Percentiles rank a stretch among this genome's conserved stretches.
Conservation (phyloP, 2,329 filamentous ascomycete genomes). For the Calonectria pseudoreteaudii region DNA sequence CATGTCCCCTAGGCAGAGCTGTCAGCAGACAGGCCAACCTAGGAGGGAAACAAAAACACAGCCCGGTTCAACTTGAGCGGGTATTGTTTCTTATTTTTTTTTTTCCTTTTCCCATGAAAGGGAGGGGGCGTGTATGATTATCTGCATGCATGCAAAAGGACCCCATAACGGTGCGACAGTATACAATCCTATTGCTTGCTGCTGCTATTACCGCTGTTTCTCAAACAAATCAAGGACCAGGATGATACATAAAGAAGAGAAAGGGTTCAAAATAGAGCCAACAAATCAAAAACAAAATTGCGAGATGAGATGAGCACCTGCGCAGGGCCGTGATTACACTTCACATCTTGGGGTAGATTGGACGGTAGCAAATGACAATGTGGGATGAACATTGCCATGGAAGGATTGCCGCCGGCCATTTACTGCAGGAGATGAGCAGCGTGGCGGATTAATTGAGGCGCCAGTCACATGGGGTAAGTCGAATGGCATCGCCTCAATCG, state of each 20-base stretch:
- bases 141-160: not conserved
- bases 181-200: not conserved
- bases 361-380: not conserved
- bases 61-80: not conserved
- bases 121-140: not conserved
- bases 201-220: not conserved
- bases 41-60: not conserved
- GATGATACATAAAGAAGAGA: not conserved
- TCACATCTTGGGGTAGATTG: constrained; percentile 4
- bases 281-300: not conserved
- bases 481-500: not conserved
- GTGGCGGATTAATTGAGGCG: constrained; percentile 1
- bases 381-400: not conserved
- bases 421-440: constrained; percentile 3
- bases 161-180: not conserved
- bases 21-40: not conserved
- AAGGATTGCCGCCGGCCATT: not conserved
- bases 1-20: not conserved
- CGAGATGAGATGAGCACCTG: not conserved
- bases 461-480: not conserved
- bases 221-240: not conserved
- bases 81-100: not conserved
- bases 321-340: not conserved
- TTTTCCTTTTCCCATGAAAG: not conserved
- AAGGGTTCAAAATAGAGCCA: not conserved